Conservation (phyloP, 176 grass and related monocot genomes). For the Stipa capillata region DNA sequence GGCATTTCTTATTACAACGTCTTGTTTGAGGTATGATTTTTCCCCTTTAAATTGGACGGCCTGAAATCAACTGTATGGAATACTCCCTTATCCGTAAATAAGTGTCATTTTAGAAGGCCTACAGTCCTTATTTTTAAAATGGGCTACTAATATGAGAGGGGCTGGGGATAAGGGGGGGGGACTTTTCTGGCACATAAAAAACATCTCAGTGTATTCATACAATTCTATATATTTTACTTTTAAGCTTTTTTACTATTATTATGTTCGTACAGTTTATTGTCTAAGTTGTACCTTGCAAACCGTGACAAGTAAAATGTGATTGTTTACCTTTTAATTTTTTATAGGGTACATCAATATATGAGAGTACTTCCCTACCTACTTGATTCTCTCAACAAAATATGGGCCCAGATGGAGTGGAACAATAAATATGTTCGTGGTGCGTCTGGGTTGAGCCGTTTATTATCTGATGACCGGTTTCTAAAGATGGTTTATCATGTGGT, state of each 20-base stretch:
- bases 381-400: not conserved
- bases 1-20: conserved; percentile 49
- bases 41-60: not conserved
- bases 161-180: no score
- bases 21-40: conserved; percentile 38
- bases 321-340: not conserved
- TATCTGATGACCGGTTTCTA: not conserved
- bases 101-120: not conserved
- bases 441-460: not conserved
- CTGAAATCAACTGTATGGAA: not conserved
- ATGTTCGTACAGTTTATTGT: not conserved
- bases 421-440: not conserved
- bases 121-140: not conserved
- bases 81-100: not conserved
- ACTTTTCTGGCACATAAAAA: no score
- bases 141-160: not conserved
- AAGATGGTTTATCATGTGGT: not conserved
- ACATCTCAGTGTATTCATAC: no score
- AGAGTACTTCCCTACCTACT: not conserved
- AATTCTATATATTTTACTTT: not conserved
- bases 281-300: not conserved
- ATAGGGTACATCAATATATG: not conserved
- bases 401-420: not conserved
- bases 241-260: not conserved
- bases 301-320: not conserved